These are phyloP conservation scores for Ophiocordyceps camponoti-floridani DNA, from an alignment of 2,329 filamentous ascomycete species.

Conservation along the genomic window DNA sequence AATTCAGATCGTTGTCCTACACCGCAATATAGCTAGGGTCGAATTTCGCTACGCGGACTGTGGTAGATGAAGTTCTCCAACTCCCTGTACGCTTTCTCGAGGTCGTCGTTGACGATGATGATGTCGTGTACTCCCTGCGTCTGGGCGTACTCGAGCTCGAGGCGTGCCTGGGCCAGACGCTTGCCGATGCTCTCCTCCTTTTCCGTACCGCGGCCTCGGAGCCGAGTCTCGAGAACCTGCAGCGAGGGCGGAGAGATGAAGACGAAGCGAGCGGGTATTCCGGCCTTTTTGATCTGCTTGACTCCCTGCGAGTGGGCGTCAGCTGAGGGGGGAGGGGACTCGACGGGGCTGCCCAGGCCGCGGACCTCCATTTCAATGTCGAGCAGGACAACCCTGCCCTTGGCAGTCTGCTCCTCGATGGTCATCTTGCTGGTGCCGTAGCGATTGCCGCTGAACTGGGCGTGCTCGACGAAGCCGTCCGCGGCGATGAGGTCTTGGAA, in stretches of 20 bases:
- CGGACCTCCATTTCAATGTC: constrained; percentile 92
- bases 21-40: constrained; percentile 5
- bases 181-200: constrained; percentile 52
- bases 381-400: constrained; percentile 60
- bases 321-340: neutral
- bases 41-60: constrained; percentile 6
- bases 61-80: constrained; percentile 32
- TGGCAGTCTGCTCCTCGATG: constrained; percentile 55
- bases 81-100: constrained; percentile 32
- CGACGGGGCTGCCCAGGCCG: neutral
- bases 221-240: constrained; percentile 53
- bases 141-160: constrained; percentile 57
- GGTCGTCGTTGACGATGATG: constrained; percentile 22
- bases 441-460: constrained; percentile 67
- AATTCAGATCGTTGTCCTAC: constrained; percentile 17
- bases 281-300: constrained; percentile 73
- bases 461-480: constrained; percentile 69
- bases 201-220: constrained; percentile 64
- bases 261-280: constrained; percentile 59
- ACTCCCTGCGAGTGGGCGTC: constrained; percentile 35
- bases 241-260: constrained; percentile 70
- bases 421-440: constrained; percentile 75
- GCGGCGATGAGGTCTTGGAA: constrained; percentile 52
- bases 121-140: constrained; percentile 35
- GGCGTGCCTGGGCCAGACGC: constrained; percentile 51